Conservation (phyloP, 768 basidiomycete genomes). For the Hortiboletus campestris region DNA sequence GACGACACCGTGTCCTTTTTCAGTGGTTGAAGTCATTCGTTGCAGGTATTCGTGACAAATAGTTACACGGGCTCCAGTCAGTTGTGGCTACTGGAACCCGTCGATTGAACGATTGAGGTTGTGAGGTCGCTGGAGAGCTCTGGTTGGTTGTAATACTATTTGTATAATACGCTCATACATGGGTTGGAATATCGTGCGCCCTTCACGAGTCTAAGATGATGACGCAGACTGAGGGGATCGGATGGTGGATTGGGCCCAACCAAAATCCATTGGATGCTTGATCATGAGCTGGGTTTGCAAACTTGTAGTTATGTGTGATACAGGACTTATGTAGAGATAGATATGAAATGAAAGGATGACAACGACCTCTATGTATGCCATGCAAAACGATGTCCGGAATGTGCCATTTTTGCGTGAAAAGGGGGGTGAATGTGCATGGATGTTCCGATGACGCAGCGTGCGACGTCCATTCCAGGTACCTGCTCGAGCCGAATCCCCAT, state of each 20-base stretch:
- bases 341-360: neutral
- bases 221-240: no score
- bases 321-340: constrained; percentile 1
- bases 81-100: neutral
- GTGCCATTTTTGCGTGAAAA: neutral
- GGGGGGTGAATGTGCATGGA: neutral
- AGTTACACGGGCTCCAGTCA: neutral
- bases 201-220: neutral
- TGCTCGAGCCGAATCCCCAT: neutral
- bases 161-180: neutral
- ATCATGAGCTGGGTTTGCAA: constrained; percentile 4
- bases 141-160: neutral
- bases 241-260: no score
- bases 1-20: neutral
- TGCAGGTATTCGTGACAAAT: neutral
- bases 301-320: neutral
- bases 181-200: neutral
- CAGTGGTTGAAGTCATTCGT: neutral
- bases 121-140: no score
- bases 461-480: neutral
- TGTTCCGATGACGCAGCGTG: neutral
- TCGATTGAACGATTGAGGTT: neutral
- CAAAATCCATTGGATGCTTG: neutral
- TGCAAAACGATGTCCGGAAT: constrained; percentile 3
- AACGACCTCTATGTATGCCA: constrained; percentile 7